phyloP scores from a whole-genome alignment of 257 asterid species.

The Scutellaria baicalensis region DNA sequence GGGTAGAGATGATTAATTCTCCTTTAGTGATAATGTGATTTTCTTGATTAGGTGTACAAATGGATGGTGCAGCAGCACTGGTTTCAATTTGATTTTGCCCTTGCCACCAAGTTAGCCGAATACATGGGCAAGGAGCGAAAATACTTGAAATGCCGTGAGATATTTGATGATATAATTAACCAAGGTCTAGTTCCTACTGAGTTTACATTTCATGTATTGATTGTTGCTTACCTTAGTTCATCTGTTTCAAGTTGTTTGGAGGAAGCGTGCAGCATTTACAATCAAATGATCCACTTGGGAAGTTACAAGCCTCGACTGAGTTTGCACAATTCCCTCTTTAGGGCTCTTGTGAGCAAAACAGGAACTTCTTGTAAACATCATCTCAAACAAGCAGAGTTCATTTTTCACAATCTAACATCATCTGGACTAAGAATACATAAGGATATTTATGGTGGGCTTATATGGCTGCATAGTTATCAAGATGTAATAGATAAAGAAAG shows the following conservation, averaged over 20 bases:
- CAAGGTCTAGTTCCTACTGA: conserved; percentile 78
- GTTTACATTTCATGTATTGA: conserved; percentile 78
- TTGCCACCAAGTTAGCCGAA: conserved; percentile 84
- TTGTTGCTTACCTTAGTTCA: conserved; percentile 78
- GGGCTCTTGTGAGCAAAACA: conserved; percentile 60
- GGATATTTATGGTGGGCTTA: conserved; percentile 75
- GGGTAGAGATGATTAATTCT: conserved; percentile 1
- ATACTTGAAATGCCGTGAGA: conserved; percentile 73
- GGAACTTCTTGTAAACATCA: conserved; percentile 47
- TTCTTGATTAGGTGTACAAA: conserved; percentile 62
- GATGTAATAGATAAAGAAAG: conserved; percentile 68
- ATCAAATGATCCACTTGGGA: conserved; percentile 88
- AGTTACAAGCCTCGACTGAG: conserved; percentile 78
- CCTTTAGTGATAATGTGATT: conserved; percentile 6
- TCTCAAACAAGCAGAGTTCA: conserved; percentile 81
- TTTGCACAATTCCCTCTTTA: conserved; percentile 78
- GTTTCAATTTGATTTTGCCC: conserved; percentile 78
- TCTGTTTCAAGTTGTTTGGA: conserved; percentile 52
- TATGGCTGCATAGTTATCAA: conserved; percentile 92
- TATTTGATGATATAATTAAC: conserved; percentile 72
- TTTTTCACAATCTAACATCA: conserved; percentile 59
- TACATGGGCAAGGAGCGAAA: conserved; percentile 91
- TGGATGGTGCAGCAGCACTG: conserved; percentile 95
- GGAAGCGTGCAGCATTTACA: conserved; percentile 72
- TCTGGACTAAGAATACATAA: conserved; percentile 56